Conservation (phyloP, 2,329 filamentous ascomycete species). For the Penicillium sp. region DNA sequence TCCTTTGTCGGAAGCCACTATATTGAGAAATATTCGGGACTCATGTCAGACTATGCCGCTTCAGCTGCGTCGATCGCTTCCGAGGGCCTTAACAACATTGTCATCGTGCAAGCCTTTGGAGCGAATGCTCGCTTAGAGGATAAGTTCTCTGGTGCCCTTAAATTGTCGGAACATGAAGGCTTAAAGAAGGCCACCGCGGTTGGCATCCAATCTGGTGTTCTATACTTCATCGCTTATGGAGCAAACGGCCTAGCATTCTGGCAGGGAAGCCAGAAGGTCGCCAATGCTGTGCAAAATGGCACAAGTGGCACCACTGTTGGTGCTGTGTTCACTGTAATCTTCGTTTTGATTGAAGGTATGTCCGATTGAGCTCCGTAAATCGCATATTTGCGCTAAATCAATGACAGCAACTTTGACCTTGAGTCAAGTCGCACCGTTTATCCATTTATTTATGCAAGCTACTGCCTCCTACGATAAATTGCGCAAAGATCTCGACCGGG, state of each 20-base stretch:
- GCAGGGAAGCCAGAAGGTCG: conserved; percentile 61
- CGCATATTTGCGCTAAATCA: conserved; percentile 6
- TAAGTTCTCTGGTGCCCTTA: conserved; percentile 57
- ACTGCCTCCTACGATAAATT: conserved; percentile 59
- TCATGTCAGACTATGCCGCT: conserved; percentile 55
- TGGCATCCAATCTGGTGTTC: conserved; percentile 58
- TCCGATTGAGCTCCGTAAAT: background rate
- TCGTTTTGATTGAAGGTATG: conserved; percentile 39
- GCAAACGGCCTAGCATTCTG: conserved; percentile 68
- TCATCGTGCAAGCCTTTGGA: conserved; percentile 63
- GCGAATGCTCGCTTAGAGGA: conserved; percentile 59
- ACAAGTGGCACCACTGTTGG: conserved; percentile 31
- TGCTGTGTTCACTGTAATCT: conserved; percentile 40
- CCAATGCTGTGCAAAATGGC: conserved; percentile 28
- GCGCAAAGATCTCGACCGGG: conserved; percentile 56
- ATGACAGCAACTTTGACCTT: conserved; percentile 35
- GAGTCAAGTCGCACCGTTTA: conserved; percentile 40
- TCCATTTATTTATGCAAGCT: conserved; percentile 51
- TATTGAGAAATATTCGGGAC: conserved; percentile 50
- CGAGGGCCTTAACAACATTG: conserved; percentile 60
- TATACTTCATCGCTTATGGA: conserved; percentile 68
- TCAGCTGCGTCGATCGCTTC: conserved; percentile 62
- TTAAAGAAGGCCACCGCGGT: conserved; percentile 59
- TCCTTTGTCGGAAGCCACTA: conserved; percentile 56
- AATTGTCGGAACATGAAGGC: conserved; percentile 51